Evolutionary conservation across 75 land plant genomes (phyloP).

Genomic region (Ceratopteris richardii): DNA sequence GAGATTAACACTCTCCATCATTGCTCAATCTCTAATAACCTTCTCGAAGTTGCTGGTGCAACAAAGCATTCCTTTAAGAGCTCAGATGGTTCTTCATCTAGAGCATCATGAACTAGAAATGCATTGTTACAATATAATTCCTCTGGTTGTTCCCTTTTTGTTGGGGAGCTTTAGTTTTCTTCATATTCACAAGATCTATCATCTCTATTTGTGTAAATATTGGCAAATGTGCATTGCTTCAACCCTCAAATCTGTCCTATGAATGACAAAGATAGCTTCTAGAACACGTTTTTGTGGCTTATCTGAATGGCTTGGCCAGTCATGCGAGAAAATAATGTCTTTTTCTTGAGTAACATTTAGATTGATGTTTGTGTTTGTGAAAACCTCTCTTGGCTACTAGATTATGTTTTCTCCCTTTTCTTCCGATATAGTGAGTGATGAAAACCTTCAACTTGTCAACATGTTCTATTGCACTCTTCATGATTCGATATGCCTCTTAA

Average conservation of each 20-base stretch:
- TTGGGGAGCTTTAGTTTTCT: constrained; percentile 25
- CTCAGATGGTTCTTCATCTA: constrained; percentile 11
- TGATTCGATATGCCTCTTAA: too few species aligned
- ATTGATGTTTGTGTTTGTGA: constrained; percentile 57
- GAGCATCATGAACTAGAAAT: constrained; percentile 11
- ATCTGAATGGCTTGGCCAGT: constrained; percentile 35
- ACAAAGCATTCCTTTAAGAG: constrained; percentile 36
- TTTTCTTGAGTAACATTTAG: constrained; percentile 26
- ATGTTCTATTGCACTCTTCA: too few species aligned
- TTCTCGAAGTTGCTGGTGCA: constrained; percentile 70
- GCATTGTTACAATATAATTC: constrained; percentile 19
- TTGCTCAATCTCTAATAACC: constrained; percentile 51
- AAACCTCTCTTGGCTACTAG: constrained; percentile 61
- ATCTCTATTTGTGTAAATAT: constrained; percentile 77
- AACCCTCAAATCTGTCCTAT: constrained; percentile 83
- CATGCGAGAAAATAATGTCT: constrained; percentile 18
- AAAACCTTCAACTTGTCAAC: constrained; percentile 82
- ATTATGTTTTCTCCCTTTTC: constrained; percentile 66
- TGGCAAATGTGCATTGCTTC: constrained; percentile 91
- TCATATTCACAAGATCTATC: constrained; percentile 67
- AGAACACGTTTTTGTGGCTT: constrained; percentile 42
- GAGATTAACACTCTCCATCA: too few species aligned
- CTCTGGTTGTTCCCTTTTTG: constrained; percentile 26
- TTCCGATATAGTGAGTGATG: constrained; percentile 57
- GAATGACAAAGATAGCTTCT: constrained; percentile 70